Evolutionary conservation across 139 green algal species (phyloP), one percentile per base, ranked within the genome.

Genomic region (Spirogloea muscicola): DNA sequence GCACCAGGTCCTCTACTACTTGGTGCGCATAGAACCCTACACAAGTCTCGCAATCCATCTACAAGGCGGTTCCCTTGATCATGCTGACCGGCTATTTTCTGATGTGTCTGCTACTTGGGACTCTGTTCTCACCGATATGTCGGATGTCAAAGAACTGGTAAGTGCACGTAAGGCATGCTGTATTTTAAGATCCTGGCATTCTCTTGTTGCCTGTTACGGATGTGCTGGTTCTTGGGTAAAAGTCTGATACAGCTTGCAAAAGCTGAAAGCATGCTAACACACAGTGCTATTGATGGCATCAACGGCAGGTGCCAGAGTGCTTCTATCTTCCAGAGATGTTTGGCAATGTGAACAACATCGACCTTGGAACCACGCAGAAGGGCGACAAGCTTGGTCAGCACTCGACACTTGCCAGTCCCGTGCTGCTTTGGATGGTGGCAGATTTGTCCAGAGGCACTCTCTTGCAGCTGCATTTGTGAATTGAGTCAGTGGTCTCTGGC

Each of bases 121-220:
- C n/a, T 25, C 40, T 6, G 75, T 78, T 21, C 29, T 60, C 2
- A 10, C 6, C 4, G 68, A 82, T 79, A 85, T 82, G 29, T 86
- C 86, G 0, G 94, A 98, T 71, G 92, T 98, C 6, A 97, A 97
- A 84, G 94, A 98, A 87, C 89, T 98, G 63, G 95, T 96, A 42
- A 41, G 55, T 31, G 3, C n/a, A n/a, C n/a, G n/a, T n/a, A n/a
- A n/a, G n/a, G n/a, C n/a, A n/a, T n/a, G n/a, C n/a, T n/a, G n/a
- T n/a, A n/a, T n/a, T n/a, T n/a, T n/a, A n/a, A n/a, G n/a, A n/a
- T n/a, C n/a, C n/a, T n/a, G n/a, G n/a, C n/a, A n/a, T n/a, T n/a
- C n/a, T n/a, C n/a, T n/a, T n/a, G n/a, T n/a, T n/a, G n/a, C n/a
- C n/a, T n/a, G n/a, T n/a, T n/a, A n/a, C n/a, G n/a, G n/a, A n/a